Base-by-base conservation (phyloP, 345 rosid species). In the Limnanthes douglasii region DNA sequence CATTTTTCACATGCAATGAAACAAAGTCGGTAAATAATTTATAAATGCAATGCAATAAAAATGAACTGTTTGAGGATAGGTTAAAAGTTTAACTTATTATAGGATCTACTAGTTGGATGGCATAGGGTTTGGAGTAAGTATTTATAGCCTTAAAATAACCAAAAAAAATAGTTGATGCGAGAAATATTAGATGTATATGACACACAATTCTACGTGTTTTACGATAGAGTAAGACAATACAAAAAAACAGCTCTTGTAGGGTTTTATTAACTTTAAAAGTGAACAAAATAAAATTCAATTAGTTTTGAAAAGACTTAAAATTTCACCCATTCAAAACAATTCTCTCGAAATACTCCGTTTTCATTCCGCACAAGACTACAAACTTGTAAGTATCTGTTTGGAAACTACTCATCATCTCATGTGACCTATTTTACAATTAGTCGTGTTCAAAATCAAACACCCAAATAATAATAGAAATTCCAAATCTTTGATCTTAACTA, bases 101-200 rank as follows among this genome's bases (percentile, higher is more conserved):
- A n/a, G n/a, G n/a, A n/a, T n/a, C n/a, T n/a, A n/a, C n/a, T n/a
- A n/a, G 47, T 54, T 76, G 83, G 37, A 88, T 51, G 31, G 56
- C 64, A 49, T 68, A 68, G 41, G 97, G 95, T 52, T 71, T 79
- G 12, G 93, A 64, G 63, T 73, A 88, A 56, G 38, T 61, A 46
- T 58, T 61, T 56, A 83, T 72, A 4, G 97, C 84, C 97, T 83
- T 63, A 41, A 36, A 19, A 39, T 39, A 31, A n/a, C n/a, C n/a
- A n/a, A 48, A 12, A 46, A 45, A 22, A 30, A 17, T n/a, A n/a
- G n/a, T n/a, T n/a, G n/a, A n/a, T n/a, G n/a, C n/a, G n/a, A n/a
- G n/a, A n/a, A n/a, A n/a, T n/a, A n/a, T n/a, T n/a, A n/a, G n/a
- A n/a, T n/a, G n/a, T n/a, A n/a, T n/a, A n/a, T n/a, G n/a, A n/a